Evolutionary conservation across 306 rosid genomes (phyloP).

Genomic region (Luffa acutangula): DNA sequence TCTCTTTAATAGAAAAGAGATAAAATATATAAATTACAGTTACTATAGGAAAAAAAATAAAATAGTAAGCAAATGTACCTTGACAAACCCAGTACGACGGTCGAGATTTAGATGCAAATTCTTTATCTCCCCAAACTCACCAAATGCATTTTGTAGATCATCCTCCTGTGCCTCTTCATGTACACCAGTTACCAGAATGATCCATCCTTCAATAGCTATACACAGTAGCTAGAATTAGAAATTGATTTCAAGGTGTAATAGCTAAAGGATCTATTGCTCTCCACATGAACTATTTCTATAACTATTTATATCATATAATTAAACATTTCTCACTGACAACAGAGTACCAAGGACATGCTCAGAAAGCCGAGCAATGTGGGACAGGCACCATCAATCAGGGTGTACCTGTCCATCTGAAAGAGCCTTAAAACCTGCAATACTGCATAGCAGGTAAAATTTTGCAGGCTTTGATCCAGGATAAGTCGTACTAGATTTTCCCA

Average conservation of each 20-base stretch:
- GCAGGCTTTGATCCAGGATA: neutral
- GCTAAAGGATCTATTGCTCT: neutral
- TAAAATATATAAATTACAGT: neutral
- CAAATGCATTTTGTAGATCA: constrained; percentile 74
- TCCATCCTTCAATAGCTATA: constrained; percentile 98
- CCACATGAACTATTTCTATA: neutral
- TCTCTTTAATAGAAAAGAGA: neutral
- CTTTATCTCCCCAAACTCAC: constrained; percentile 88
- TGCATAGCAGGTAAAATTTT: neutral
- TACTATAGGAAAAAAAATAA: neutral
- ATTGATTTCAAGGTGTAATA: neutral
- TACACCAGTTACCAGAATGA: constrained; percentile 86
- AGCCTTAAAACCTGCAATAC: neutral
- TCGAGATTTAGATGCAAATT: constrained; percentile 90
- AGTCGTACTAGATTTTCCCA: neutral
- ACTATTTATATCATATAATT: neutral
- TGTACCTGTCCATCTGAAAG: neutral
- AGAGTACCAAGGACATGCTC: neutral
- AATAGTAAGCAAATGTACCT: constrained; percentile 30
- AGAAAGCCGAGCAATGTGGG: neutral
- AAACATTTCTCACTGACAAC: neutral
- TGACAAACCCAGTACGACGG: constrained; percentile 95
- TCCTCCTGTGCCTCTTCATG: constrained; percentile 99
- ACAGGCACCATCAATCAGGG: neutral
- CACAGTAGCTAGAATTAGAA: neutral